phyloP scores from a whole-genome alignment of 148 eudicot species.

The Rhododendron molle region DNA sequence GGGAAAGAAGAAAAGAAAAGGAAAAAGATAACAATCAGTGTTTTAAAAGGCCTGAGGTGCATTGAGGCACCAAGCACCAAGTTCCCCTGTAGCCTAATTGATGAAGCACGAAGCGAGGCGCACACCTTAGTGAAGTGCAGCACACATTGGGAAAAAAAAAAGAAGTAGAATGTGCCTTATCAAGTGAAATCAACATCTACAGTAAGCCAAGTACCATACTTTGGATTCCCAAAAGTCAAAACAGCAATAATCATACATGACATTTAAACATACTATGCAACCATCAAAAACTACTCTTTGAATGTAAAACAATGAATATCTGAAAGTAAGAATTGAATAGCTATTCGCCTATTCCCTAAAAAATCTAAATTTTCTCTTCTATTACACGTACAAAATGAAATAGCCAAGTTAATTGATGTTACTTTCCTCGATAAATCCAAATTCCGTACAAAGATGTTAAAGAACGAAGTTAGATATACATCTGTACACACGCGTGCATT shows the following conservation, averaged over 20 bases:
- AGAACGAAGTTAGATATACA: neutral
- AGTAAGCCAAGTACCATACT: too few species aligned
- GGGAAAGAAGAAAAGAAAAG: neutral
- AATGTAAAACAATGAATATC: neutral
- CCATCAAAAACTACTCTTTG: neutral
- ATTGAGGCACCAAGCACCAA: too few species aligned
- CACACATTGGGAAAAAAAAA: too few species aligned
- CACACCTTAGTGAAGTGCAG: neutral
- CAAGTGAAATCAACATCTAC: neutral
- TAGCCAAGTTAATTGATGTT: neutral
- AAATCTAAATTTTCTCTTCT: neutral
- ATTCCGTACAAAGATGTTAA: neutral
- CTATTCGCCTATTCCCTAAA: neutral
- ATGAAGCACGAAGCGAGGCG: neutral
- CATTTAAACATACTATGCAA: neutral
- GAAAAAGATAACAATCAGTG: neutral
- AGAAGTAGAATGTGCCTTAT: too few species aligned
- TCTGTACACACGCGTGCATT: neutral
- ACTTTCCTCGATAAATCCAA: neutral
- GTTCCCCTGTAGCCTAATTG: neutral
- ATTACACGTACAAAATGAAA: neutral
- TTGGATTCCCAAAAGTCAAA: too few species aligned
- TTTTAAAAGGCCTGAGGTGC: neutral
- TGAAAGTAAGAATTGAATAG: neutral
- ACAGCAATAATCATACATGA: neutral